Base-by-base conservation (phyloP, 805 yeast species). In the Starmerella floris region DNA sequence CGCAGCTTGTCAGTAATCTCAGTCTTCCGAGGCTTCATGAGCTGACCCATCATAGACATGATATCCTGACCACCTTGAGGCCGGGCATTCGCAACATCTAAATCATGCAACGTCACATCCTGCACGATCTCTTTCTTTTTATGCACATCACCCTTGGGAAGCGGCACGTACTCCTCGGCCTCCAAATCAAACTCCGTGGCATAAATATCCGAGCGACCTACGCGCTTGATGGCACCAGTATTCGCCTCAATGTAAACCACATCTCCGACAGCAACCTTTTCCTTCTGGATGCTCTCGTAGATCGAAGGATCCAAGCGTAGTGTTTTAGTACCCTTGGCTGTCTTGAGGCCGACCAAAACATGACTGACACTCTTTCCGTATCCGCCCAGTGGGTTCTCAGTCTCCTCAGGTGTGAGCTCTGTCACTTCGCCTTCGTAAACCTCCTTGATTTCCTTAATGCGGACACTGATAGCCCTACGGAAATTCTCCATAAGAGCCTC, bases 111-210 rank as follows among this genome's bases (percentile, higher is more conserved):
- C 3, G 97, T 83, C 35, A 91, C 95, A 54, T 91, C 96, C 66
- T 91, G 99, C 19, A 91, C 94, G 55, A 88, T 85, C 64, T 91
- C 97, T 62, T 91, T 91, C 71, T 91, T 85, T 61, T 88, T 87
- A 68, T 91, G 98, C 35, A 91, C 94, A 63, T 91, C 99, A 41
- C 98, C 98, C 66, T 91, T 93, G 48, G 99, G 99, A 55, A 93
- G 72, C 34, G 98, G 95, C 20, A 91, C 97, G 62, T 91, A 91
- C 65, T 91, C 97, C 65, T 93, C 96, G 23, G 97, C 95, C 70
- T 91, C 97, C 46, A 93, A 73, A 63, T 91, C 99, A 56, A 87
- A 91, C 65, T 91, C 99, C 9, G 98, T 85, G 21, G 98, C 96
- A 57, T 85, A 85, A 0, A 96, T 95, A 62, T 91, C 97, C n/a